Evolutionary conservation across 768 basidiomycete genomes (phyloP).

Genomic region (Naganishia vaughanmartiniae): DNA sequence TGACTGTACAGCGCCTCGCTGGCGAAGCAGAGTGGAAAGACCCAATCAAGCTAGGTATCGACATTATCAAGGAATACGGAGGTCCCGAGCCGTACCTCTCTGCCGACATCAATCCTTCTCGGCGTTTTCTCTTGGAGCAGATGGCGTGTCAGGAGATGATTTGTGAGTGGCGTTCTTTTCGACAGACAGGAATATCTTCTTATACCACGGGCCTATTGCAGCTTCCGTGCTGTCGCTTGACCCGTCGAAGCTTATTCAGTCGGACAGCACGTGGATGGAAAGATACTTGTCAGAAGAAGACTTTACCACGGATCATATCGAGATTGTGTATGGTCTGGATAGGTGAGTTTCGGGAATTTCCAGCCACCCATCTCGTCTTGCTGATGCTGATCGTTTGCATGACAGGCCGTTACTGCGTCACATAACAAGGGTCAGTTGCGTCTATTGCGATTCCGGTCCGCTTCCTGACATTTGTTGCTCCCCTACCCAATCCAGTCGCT

Average conservation of each 20-base stretch:
- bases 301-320: constrained; percentile 23
- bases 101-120: not conserved
- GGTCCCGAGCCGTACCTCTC: constrained; percentile 33
- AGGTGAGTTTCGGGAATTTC: not conserved
- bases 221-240: constrained; percentile 13
- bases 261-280: constrained; percentile 19
- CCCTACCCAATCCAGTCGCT: not conserved
- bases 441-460: not conserved
- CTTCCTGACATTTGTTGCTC: not conserved
- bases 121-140: constrained; percentile 39
- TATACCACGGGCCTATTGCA: not conserved
- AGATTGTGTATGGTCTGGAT: constrained; percentile 27
- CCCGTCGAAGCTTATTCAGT: not conserved
- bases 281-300: constrained; percentile 9
- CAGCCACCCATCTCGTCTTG: not conserved
- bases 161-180: constrained; percentile 27
- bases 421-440: not conserved
- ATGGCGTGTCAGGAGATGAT: constrained; percentile 36
- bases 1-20: constrained; percentile 28
- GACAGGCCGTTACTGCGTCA: constrained; percentile 6
- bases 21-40: constrained; percentile 34
- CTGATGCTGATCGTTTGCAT: not conserved
- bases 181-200: not conserved
- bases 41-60: constrained; percentile 27
- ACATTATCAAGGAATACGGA: constrained; percentile 24